A percentile compares a stretch with the other conserved stretches of the same genome.
These are phyloP conservation scores for Colletotrichum sansevieriae DNA, from an alignment of 2,329 filamentous ascomycete species.

Conservation along the genomic window DNA sequence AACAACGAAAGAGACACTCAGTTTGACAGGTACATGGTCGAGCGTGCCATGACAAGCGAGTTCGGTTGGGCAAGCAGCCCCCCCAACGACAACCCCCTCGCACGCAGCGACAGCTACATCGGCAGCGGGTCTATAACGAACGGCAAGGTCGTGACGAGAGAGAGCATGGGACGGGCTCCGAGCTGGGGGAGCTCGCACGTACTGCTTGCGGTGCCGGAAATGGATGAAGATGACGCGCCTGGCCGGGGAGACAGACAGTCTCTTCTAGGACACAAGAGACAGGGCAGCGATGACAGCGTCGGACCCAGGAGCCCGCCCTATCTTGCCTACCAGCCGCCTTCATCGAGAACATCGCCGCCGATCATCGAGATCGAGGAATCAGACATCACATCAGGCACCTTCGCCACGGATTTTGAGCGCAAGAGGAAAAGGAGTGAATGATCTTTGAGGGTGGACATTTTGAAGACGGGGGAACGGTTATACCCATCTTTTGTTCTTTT, in stretches of 20 bases:
- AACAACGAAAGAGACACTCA: constrained; percentile 48
- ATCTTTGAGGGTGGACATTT: not conserved
- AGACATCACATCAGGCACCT: constrained; percentile 44
- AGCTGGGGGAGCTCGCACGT: constrained; percentile 55
- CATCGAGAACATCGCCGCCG: constrained; percentile 1
- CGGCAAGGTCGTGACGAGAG: constrained; percentile 32
- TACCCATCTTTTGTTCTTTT: constrained; percentile 31
- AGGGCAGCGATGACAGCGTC: constrained; percentile 23
- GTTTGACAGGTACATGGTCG: constrained; percentile 48
- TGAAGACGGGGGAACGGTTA: constrained; percentile 23
- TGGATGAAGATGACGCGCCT: constrained; percentile 48
- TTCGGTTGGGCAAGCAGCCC: constrained; percentile 49
- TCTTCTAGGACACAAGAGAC: constrained; percentile 45
- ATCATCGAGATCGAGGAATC: constrained; percentile 42
- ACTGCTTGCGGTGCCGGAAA: constrained; percentile 56
- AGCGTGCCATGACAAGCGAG: constrained; percentile 50
- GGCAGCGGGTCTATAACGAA: constrained; percentile 43
- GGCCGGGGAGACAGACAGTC: constrained; percentile 47
- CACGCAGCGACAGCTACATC: constrained; percentile 47
- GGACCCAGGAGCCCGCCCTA: constrained; percentile 8
- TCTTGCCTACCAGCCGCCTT: not conserved
- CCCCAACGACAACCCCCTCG: constrained; percentile 32
- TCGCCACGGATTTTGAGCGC: constrained; percentile 46
- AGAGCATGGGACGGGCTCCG: constrained; percentile 47
- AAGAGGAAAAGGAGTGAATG: constrained; percentile 44